Base-by-base conservation (phyloP, 2,329 filamentous ascomycete species). In the Camptophora hylomeconis region DNA sequence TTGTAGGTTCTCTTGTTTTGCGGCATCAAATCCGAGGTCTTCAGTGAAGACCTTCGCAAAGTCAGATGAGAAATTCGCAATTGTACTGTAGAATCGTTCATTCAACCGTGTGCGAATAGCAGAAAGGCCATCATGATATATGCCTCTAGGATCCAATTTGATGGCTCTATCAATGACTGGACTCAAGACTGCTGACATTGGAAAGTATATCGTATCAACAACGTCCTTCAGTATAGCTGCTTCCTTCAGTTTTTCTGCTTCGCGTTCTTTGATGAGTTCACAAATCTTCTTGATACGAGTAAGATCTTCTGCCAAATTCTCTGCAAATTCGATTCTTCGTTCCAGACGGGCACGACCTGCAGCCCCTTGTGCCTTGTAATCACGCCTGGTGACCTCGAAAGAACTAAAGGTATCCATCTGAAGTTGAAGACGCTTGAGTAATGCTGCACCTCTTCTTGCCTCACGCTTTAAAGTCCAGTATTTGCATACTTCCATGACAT, bases 401-500 rank as follows among this genome's bases (percentile, higher is more conserved):
- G 84, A 93, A 5, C 87, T 87, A 53, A 95, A 98, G 0, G 83
- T 82, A 53, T 95, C 87, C 67, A 94, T 80, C 53, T 94, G 86
- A 33, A 95, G 60, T 52, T 98, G 89, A 12, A 98, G 65, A 19
- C 89, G 75, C 57, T 95, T 95, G 35, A 98, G 67, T 31, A 98
- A 64, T 3, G 89, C 83, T 17, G 89, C 89, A 25, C 89, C 89
- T 34, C 89, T 71, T 18, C 89, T 75, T 37, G 87, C 81, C 53
- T 98, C 89, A 32, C 89, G 74, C 59, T 98, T 98, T 39, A 98
- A 57, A 0, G 89, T 95, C 89, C 89, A 98, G 56, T 95, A 98
- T 44, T 83, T 84, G 58, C 87, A 95, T 2, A 81, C 81, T 53
- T 94, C 87, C 33, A 83, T 78, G 2, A 92, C 76, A 51, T 83